phyloP scores from a whole-genome alignment of 164 flowering plant genomes.

The Dillenia turbinata region DNA sequence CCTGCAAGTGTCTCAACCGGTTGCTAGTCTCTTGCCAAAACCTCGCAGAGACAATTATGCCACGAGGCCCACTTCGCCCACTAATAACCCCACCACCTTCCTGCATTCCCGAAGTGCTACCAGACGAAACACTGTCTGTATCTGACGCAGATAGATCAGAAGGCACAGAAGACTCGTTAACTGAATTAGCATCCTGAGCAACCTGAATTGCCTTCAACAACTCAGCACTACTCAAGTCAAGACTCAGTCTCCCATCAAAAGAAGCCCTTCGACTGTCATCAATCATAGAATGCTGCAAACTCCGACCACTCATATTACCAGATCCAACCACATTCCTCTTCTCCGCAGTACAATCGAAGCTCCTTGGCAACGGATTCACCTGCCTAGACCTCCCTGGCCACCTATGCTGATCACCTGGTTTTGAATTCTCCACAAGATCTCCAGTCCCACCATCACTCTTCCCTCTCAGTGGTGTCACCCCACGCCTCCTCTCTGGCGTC shows the following conservation, averaged over 20 bases:
- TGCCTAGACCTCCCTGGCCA: constrained; percentile 70
- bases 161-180: constrained; percentile 37
- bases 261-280: constrained; percentile 54
- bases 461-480: constrained; percentile 39
- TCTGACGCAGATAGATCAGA: constrained; percentile 80
- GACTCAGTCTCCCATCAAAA: constrained; percentile 56
- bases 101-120: constrained; percentile 75
- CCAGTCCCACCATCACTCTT: constrained; percentile 28
- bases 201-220: constrained; percentile 20
- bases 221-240: constrained; percentile 46
- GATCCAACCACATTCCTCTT: constrained; percentile 45
- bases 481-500: constrained; percentile 62
- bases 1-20: constrained; percentile 67
- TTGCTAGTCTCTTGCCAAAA: constrained; percentile 93
- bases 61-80: constrained; percentile 39
- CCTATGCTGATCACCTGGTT: constrained; percentile 61
- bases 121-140: constrained; percentile 95
- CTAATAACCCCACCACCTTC: constrained; percentile 31
- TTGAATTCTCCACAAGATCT: constrained; percentile 66
- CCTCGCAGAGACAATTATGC: constrained; percentile 64
- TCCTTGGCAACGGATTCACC: constrained; percentile 44
- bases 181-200: constrained; percentile 35
- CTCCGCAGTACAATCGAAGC: constrained; percentile 52
- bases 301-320: constrained; percentile 24
- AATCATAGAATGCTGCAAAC: constrained; percentile 41